phyloP scores from a whole-genome alignment of 2,329 filamentous ascomycete species.

The Chaetomiaceae sp. region DNA sequence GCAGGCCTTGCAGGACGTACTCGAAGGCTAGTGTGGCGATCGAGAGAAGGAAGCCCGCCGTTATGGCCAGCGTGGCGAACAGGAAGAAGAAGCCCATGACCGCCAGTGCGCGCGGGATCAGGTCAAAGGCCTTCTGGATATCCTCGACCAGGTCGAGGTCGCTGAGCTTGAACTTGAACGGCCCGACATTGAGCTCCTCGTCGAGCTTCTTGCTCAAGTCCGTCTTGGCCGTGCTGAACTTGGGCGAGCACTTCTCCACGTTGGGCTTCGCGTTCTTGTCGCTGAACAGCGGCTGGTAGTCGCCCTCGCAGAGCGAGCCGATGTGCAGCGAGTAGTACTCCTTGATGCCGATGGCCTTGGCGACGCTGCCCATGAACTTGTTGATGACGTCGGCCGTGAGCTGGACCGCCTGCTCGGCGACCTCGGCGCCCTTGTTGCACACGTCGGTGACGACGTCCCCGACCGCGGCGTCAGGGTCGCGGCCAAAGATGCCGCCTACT shows the following conservation, averaged over 20 bases:
- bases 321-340: constrained; percentile 34
- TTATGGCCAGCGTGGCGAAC: constrained; percentile 39
- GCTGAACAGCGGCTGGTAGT: constrained; percentile 19
- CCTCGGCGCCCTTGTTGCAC: constrained; percentile 10
- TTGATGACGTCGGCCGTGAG: constrained; percentile 18
- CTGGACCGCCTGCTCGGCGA: constrained; percentile 16
- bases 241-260: constrained; percentile 26
- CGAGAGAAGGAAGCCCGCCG: constrained; percentile 38
- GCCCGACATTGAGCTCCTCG: constrained; percentile 42
- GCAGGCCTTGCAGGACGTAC: neutral
- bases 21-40: constrained; percentile 21
- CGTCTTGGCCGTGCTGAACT: neutral
- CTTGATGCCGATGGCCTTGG: constrained; percentile 30
- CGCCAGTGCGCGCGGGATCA: constrained; percentile 47
- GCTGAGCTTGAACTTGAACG: constrained; percentile 39
- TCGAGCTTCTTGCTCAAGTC: constrained; percentile 43
- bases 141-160: constrained; percentile 24
- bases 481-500: constrained; percentile 15
- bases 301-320: constrained; percentile 31
- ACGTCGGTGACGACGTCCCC: constrained; percentile 1
- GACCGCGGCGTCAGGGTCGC: neutral
- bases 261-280: constrained; percentile 25
- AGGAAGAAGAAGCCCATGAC: constrained; percentile 47
- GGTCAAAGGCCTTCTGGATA: constrained; percentile 45
- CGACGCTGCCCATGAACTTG: constrained; percentile 23